These are phyloP conservation scores for Saururus chinensis DNA, from an alignment of 164 flowering plant genomes.

Conservation along the genomic window DNA sequence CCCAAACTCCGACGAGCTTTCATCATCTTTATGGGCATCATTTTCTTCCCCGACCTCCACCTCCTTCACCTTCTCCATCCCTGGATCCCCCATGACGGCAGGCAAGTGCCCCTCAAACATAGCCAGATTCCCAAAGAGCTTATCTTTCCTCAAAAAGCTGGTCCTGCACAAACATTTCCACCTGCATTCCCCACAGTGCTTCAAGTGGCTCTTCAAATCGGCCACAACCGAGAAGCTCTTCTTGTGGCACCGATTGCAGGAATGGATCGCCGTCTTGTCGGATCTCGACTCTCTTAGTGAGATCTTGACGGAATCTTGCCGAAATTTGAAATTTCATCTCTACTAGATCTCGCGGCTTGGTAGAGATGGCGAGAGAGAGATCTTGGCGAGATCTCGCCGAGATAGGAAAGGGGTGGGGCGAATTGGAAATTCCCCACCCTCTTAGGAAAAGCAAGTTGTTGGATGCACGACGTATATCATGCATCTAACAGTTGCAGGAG, in stretches of 20 bases:
- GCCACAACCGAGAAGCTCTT: conserved; percentile 75
- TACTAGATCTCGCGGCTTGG: too few relatives aligned
- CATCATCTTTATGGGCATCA: conserved; percentile 10
- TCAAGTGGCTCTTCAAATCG: conserved; percentile 68
- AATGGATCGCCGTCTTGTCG: too few relatives aligned
- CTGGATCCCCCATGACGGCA: conserved; percentile 22
- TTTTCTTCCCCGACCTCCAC: conserved; percentile 12
- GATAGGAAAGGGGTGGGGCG: too few relatives aligned
- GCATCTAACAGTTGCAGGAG: too few relatives aligned
- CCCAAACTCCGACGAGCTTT: background rate
- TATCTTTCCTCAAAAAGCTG: conserved; percentile 69
- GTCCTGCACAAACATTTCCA: conserved; percentile 83
- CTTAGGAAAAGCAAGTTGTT: too few relatives aligned
- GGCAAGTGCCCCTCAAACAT: conserved; percentile 87
- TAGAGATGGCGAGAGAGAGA: too few relatives aligned
- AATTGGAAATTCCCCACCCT: too few relatives aligned
- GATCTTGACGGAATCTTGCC: too few relatives aligned
- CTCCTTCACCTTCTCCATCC: conserved; percentile 15
- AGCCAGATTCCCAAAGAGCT: conserved; percentile 74
- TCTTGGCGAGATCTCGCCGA: too few relatives aligned
- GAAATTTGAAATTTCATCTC: too few relatives aligned
- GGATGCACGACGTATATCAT: too few relatives aligned
- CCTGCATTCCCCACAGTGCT: conserved; percentile 60
- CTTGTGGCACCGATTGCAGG: conserved; percentile 60
- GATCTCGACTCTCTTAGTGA: too few relatives aligned